Percentiles rank a stretch among this genome's conserved stretches.
Conservation (phyloP, 129 eudicot species). For the Ambrosia artemisiifolia region DNA sequence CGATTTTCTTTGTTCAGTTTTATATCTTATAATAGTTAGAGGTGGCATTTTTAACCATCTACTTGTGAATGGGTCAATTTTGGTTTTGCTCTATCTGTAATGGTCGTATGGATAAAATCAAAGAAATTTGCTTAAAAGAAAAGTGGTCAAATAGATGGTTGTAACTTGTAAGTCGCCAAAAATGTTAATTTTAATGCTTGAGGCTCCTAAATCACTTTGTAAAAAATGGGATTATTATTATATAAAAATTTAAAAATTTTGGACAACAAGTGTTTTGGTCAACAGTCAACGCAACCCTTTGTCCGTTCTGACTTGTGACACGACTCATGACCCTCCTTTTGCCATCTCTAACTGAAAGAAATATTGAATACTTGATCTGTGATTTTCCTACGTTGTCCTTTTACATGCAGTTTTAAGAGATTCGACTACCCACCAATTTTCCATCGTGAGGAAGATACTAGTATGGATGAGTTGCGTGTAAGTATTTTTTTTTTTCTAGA, state of each 20-base stretch:
- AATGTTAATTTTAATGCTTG: neutral
- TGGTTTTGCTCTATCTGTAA: neutral
- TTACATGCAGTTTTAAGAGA: constrained; percentile 71
- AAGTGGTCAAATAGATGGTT: neutral
- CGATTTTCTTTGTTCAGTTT: neutral
- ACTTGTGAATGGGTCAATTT: neutral
- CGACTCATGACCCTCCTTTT: neutral
- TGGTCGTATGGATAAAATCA: constrained; percentile 5
- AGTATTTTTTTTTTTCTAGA: constrained; percentile 25
- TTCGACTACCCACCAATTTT: constrained; percentile 92
- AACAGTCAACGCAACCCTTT: neutral
- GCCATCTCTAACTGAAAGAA: neutral
- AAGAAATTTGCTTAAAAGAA: neutral
- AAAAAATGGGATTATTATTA: neutral
- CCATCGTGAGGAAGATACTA: constrained; percentile 83
- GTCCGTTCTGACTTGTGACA: too few relatives aligned
- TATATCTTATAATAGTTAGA: neutral
- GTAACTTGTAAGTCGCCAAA: neutral
- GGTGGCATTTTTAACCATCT: neutral
- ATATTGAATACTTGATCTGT: constrained; percentile 8
- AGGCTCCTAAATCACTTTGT: neutral
- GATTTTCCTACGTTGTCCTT: neutral
- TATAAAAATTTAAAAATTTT: neutral
- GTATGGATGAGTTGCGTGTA: constrained; percentile 83
- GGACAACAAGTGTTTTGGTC: neutral